Conservation (phyloP, 2,329 filamentous ascomycete species). For the Hypoxylon sp. region DNA sequence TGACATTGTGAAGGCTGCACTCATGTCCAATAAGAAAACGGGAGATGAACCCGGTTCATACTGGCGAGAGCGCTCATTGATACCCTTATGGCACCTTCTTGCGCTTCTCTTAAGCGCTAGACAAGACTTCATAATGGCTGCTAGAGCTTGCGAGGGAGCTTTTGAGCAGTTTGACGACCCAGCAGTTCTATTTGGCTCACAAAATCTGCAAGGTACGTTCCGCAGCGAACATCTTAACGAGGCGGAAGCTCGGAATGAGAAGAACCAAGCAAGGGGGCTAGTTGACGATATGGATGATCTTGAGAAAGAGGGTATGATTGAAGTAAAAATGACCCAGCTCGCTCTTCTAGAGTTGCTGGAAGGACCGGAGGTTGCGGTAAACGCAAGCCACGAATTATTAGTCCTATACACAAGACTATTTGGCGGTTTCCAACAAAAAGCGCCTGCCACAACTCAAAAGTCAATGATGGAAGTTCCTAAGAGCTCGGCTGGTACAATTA, state of each 20-base stretch:
- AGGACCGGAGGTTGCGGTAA: slow-evolving; percentile 87
- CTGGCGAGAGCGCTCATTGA: slow-evolving; percentile 75
- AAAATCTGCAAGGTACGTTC: slow-evolving; percentile 64
- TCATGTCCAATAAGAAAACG: slow-evolving; percentile 71
- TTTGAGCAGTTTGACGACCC: slow-evolving; percentile 89
- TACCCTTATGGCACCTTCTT: slow-evolving; percentile 93
- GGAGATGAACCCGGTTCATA: slow-evolving; percentile 64
- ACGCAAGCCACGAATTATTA: slow-evolving; percentile 87
- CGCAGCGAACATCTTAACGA: slow-evolving; percentile 78
- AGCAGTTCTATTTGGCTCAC: slow-evolving; percentile 76
- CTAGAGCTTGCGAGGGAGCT: slow-evolving; percentile 87
- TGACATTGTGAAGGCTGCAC: slow-evolving; percentile 82
- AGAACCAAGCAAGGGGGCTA: slow-evolving; percentile 61
- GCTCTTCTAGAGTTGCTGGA: slow-evolving; percentile 86
- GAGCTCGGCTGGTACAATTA: slow-evolving; percentile 78
- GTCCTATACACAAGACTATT: slow-evolving; percentile 87
- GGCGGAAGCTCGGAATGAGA: slow-evolving; percentile 58
- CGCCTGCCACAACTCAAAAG: slow-evolving; percentile 57
- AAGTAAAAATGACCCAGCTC: slow-evolving; percentile 96
- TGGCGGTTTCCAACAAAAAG: slow-evolving; percentile 64
- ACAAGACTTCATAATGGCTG: slow-evolving; percentile 85
- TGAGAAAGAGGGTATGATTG: slow-evolving; percentile 89
- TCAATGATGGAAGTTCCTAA: slow-evolving; percentile 71
- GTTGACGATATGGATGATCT: slow-evolving; percentile 85
- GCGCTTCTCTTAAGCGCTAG: slow-evolving; percentile 87